Evolutionary conservation across 345 rosid species (phyloP).

Genomic region (Geranium rotundifolium): DNA sequence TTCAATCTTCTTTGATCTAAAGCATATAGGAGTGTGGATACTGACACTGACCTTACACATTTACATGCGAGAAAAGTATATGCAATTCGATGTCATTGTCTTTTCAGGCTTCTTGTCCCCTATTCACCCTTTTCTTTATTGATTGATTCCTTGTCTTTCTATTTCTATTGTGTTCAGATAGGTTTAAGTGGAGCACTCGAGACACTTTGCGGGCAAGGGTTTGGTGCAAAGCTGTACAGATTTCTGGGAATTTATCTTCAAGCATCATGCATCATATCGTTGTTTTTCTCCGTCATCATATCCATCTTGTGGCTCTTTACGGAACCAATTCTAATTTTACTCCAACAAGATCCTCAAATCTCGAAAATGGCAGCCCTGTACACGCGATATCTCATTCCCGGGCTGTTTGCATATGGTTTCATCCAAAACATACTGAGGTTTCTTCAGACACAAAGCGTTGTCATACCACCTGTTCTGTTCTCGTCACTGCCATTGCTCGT

Average conservation of each 20-base stretch:
- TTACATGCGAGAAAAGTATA: too few relatives aligned
- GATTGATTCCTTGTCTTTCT: not conserved
- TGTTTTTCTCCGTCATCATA: conserved; percentile 35
- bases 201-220: conserved; percentile 85
- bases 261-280: conserved; percentile 56
- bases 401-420: conserved; percentile 52
- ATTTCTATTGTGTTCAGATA: conserved; percentile 17
- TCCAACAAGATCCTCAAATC: conserved; percentile 50
- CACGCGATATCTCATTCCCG: conserved; percentile 49
- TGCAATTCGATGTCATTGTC: too few relatives aligned
- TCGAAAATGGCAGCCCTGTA: conserved; percentile 46
- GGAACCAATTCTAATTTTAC: conserved; percentile 31
- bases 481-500: conserved; percentile 33
- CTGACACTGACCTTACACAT: too few relatives aligned
- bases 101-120: too few relatives aligned
- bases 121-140: too few relatives aligned
- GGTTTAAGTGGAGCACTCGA: conserved; percentile 81
- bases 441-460: conserved; percentile 64
- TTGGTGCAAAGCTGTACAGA: conserved; percentile 54
- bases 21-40: too few relatives aligned
- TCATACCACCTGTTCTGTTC: conserved; percentile 32
- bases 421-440: conserved; percentile 59
- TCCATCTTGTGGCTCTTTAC: conserved; percentile 53
- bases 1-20: too few relatives aligned
- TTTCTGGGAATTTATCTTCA: conserved; percentile 64